These are phyloP conservation scores for Orychophragmus violaceus DNA, from an alignment of 345 rosid species.

Conservation along the genomic window DNA sequence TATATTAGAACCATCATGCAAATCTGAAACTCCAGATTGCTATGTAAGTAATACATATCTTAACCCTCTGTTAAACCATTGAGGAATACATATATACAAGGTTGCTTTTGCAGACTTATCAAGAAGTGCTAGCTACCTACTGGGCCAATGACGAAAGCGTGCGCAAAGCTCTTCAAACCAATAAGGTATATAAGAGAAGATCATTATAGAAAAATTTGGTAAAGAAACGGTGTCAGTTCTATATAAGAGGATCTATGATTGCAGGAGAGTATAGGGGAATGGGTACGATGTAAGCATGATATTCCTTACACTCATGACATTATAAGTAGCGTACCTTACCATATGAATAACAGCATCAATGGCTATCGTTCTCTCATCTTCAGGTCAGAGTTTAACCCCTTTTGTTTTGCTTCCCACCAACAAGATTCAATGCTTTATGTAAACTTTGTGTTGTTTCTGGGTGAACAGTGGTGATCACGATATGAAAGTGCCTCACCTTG, in stretches of 20 bases:
- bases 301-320: constrained; percentile 9
- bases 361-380: constrained; percentile 25
- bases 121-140: not conserved
- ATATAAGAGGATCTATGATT: not conserved
- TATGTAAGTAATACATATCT: not conserved
- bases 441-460: not conserved
- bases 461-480: constrained; percentile 58
- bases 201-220: not conserved
- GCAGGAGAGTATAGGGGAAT: constrained; percentile 13
- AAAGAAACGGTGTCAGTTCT: not conserved
- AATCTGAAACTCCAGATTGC: not conserved
- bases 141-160: constrained; percentile 14
- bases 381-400: constrained; percentile 2
- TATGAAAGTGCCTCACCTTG: constrained; percentile 38
- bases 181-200: not conserved
- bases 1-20: not conserved
- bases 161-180: constrained; percentile 14
- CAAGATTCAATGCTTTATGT: not conserved
- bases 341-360: constrained; percentile 17
- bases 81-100: not conserved
- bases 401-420: not conserved
- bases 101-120: constrained; percentile 6
- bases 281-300: not conserved
- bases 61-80: not conserved
- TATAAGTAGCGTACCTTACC: constrained; percentile 17